These are phyloP conservation scores for Arxiozyma slooffiae DNA, from an alignment of 1,139 yeast genomes.

Conservation along the genomic window DNA sequence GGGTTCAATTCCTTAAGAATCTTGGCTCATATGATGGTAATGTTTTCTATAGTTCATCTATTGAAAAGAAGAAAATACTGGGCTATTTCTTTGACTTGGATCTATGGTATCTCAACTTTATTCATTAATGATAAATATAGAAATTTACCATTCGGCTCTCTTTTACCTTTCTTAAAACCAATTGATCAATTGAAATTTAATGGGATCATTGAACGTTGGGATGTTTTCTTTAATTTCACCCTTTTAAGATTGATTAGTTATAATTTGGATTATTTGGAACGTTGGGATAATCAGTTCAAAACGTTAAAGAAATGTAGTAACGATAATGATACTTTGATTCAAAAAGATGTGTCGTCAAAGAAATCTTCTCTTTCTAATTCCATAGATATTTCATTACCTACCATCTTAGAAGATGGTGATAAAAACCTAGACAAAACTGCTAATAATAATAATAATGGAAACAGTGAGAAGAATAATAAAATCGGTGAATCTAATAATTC, in stretches of 20 bases:
- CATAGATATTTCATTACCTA: conserved; percentile 22
- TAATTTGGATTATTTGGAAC: conserved; percentile 63
- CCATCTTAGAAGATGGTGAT: conserved; percentile 23
- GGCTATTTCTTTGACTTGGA: conserved; percentile 51
- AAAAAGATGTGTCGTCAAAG: conserved; percentile 7
- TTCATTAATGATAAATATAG: conserved; percentile 68
- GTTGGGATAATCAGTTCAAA: conserved; percentile 27
- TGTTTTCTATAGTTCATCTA: conserved; percentile 45
- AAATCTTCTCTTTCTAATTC: conserved; percentile 7
- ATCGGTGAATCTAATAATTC: background rate
- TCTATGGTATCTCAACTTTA: conserved; percentile 62
- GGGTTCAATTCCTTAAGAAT: conserved; percentile 66
- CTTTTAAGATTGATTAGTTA: conserved; percentile 74
- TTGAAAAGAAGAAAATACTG: conserved; percentile 22
- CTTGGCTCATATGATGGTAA: conserved; percentile 44
- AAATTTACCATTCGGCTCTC: conserved; percentile 40
- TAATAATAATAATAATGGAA: background rate
- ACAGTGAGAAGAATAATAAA: background rate
- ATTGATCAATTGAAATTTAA: conserved; percentile 42
- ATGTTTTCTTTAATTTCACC: conserved; percentile 86
- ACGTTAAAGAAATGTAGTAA: conserved; percentile 2
- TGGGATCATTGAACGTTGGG: conserved; percentile 89
- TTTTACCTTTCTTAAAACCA: conserved; percentile 33
- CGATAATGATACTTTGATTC: conserved; percentile 13
- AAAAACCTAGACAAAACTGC: conserved; percentile 3